Base-by-base conservation (phyloP, 2,329 filamentous ascomycete species). In the Gnomoniopsis smithogilvyi region DNA sequence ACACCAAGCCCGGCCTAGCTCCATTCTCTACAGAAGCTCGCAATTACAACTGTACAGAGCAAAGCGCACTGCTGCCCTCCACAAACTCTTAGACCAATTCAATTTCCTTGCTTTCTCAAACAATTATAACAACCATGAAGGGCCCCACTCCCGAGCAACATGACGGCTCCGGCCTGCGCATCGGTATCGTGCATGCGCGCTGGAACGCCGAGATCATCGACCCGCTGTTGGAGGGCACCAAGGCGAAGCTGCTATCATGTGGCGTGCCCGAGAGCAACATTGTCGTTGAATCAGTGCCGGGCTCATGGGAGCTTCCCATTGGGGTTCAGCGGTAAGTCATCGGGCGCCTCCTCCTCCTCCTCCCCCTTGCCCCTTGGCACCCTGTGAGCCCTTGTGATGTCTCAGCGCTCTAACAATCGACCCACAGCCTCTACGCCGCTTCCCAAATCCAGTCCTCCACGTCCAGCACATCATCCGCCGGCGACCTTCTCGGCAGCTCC, bases 201-300 rank as follows among this genome's bases (percentile, higher is more conserved):
- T 99, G 95, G 95, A 99, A 99, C 79, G 82, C 82, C 65, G 83
- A 82, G 65, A 91, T 99, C 72, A 96, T 98, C 74, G 87, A 90
- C 60, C 87, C 92, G 55, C 86, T 99, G 59, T 82, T 99, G 62
- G 80, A 83, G 54, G 95, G 95, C 64, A 86, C 91, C 49, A 91
- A 89, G 75, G 88, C 88, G 67, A 88, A 88, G 70, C 86, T 99
- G 58, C 78, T 88, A 36, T 84, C 84, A 47, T 86, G 88, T 55
- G 95, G 95, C 57, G 94, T 99, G 58, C 87, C 87, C 72, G 87
- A 92, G 69, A 86, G 90, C 68, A 96, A 97, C 74, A 96, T 99
- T 69, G 85, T 93, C 56, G 78, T 93, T 43, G 90, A 97, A 77
- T 91, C 88, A 53, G 95, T 98, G 36, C 95, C 95, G 0, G 95